A percentile compares a stretch with the other conserved stretches of the same genome.
phyloP scores from a whole-genome alignment of 208 protist species.

The Crithidia mellificae region DNA sequence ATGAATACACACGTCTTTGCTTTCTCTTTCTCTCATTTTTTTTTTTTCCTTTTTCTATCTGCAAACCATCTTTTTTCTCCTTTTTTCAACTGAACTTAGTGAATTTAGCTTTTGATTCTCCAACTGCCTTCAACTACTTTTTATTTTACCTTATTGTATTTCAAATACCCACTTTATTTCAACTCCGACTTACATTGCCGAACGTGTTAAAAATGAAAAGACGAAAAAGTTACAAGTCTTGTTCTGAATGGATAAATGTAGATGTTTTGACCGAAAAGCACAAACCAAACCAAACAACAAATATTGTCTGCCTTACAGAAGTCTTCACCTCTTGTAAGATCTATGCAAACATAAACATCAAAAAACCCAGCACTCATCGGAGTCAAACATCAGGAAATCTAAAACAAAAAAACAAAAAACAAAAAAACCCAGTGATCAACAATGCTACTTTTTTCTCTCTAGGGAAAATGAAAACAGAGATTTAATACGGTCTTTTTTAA shows the following conservation, averaged over 20 bases:
- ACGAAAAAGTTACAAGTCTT: conserved; percentile 3
- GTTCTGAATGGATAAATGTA: too few species aligned
- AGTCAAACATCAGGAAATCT: too few species aligned
- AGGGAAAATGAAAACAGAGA: conserved; percentile 5
- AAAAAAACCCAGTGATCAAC: not conserved
- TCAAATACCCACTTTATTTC: conserved; percentile 13
- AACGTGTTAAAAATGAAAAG: conserved; percentile 9
- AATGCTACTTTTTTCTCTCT: conserved; percentile 18
- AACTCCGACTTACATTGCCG: conserved; percentile 17
- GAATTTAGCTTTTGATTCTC: conserved; percentile 32
- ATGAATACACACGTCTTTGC: conserved; percentile 2
- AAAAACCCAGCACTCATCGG: too few species aligned
- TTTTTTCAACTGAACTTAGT: conserved; percentile 35
- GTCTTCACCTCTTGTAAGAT: conserved; percentile 1
- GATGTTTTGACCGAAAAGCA: not conserved
- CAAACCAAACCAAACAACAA: not conserved
- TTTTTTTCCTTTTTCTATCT: conserved; percentile 15
- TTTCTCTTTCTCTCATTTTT: conserved; percentile 6
- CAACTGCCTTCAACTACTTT: conserved; percentile 35
- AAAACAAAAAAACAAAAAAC: conserved; percentile 6
- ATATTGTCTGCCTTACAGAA: not conserved
- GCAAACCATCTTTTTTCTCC: not conserved
- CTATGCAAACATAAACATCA: not conserved
- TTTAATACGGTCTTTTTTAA: not conserved
- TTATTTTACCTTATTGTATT: conserved; percentile 21